Evolutionary conservation across 371 early-diverging fungal genomes (phyloP), one percentile per base, ranked within the genome.

Genomic region (Apophysomyces variabilis): DNA sequence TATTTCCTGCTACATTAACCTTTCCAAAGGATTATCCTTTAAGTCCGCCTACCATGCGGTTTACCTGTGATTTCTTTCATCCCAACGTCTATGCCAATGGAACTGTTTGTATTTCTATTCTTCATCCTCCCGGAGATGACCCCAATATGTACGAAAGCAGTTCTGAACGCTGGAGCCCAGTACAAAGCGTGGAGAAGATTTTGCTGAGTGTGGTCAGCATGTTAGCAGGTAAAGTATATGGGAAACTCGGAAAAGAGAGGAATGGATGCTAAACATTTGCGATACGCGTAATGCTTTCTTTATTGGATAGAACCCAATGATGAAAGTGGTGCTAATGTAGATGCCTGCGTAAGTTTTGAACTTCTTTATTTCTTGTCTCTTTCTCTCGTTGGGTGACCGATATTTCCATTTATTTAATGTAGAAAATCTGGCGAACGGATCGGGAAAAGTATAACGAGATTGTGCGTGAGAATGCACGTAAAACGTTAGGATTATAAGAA

Each of bases 111-210:
- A 99, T 99, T 61, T 96, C 96, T 7, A 99, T 99, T 70, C 85
- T 99, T 38, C 99, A 99, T 80, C 90, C 97, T 11, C 99, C 99
- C 5, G 99, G 99, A n/a, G 96, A 97, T 72, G 98, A 97, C 72
- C 97, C 97, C 3, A 93, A 95, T 79, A 91, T 92, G 87, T 97
- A 98, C 72, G 98, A 98, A 77, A 89, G 90, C 63, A 88, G 91
- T 61, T 88, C 90, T 7, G 97, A 97, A 76, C 83, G 99, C 63
- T 98, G 98, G 99, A 91, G 91, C 54, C 98, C 98, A 13, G 99
- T 99, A 16, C 99, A 99, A 75, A 92, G 92, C 75, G 96, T 99
- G 1, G 96, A 98, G 70, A 99, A 97, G 80, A 98, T 99, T 69
- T 73, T 99, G 65, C 74, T 99, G 38, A 92, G 93, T 14, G 97